phyloP scores from a whole-genome alignment of 768 basidiomycete genomes.

The Pisolithus orientalis region DNA sequence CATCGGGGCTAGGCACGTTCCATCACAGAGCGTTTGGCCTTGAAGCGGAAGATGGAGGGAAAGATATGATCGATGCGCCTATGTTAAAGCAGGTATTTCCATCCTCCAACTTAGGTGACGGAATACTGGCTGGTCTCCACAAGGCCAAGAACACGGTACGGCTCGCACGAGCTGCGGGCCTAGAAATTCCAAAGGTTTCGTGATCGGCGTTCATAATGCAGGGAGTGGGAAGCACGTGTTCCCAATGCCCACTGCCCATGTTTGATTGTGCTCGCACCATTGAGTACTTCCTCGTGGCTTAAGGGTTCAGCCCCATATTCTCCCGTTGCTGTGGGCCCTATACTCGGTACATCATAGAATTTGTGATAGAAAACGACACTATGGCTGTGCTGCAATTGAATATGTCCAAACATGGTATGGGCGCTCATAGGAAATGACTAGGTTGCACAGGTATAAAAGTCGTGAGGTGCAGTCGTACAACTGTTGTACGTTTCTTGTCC shows the following conservation, averaged over 20 bases:
- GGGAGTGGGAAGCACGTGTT: too few species aligned
- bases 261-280: too few species aligned
- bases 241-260: too few species aligned
- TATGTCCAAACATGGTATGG: not conserved
- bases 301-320: too few species aligned
- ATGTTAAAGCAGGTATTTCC: slow-evolving; percentile 73
- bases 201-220: slow-evolving; percentile 5
- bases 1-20: too few species aligned
- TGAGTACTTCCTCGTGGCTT: too few species aligned
- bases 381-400: too few species aligned
- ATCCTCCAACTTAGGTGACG: not conserved
- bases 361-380: too few species aligned
- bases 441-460: too few species aligned
- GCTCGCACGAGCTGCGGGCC: slow-evolving; percentile 47
- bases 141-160: slow-evolving; percentile 48
- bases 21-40: slow-evolving; percentile 43
- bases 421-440: too few species aligned
- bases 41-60: slow-evolving; percentile 45
- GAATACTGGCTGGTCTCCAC: not conserved
- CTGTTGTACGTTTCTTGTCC: not conserved
- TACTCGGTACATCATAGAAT: too few species aligned
- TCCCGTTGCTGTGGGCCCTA: too few species aligned
- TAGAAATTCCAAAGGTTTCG: slow-evolving; percentile 43
- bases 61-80: slow-evolving; percentile 87
- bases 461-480: not conserved